Conservation (phyloP, 805 yeast genomes). For the Sugiyamaella chiloensis region DNA sequence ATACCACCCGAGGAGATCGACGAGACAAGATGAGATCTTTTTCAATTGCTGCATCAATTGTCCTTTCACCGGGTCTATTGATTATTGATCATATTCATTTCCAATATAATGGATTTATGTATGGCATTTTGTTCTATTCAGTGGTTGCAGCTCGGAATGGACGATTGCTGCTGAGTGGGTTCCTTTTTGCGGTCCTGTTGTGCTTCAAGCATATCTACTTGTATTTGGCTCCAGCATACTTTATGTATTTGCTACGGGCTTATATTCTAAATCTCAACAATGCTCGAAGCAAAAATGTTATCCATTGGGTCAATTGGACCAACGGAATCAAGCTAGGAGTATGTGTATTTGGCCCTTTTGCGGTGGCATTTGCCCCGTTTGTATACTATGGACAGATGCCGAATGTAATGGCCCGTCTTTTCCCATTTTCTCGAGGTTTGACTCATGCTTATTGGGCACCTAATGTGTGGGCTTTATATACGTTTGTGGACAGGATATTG, state of each 20-base stretch:
- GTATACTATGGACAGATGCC: slow-evolving; percentile 57
- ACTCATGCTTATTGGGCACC: slow-evolving; percentile 99
- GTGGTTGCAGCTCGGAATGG: slow-evolving; percentile 65
- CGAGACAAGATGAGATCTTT: slow-evolving; percentile 48
- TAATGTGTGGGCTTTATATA: slow-evolving; percentile 92
- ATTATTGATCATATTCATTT: slow-evolving; percentile 94
- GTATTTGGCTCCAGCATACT: slow-evolving; percentile 92
- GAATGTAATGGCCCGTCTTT: slow-evolving; percentile 64
- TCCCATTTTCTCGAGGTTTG: slow-evolving; percentile 91
- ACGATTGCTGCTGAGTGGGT: slow-evolving; percentile 51
- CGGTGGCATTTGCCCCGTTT: slow-evolving; percentile 77
- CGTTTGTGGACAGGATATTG: slow-evolving; percentile 74
- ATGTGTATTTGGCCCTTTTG: slow-evolving; percentile 59
- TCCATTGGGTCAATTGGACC: slow-evolving; percentile 51
- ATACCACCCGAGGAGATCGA: slow-evolving; percentile 31
- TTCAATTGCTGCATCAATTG: slow-evolving; percentile 78
- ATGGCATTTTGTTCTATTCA: slow-evolving; percentile 74
- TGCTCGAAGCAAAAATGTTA: neutral
- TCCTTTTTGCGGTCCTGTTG: slow-evolving; percentile 67
- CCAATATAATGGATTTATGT: slow-evolving; percentile 93
- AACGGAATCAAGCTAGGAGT: slow-evolving; percentile 60
- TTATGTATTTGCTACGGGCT: slow-evolving; percentile 68
- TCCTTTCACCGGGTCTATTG: slow-evolving; percentile 83
- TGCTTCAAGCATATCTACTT: slow-evolving; percentile 94
- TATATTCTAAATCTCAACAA: slow-evolving; percentile 51